phyloP scores from a whole-genome alignment of 2,329 filamentous ascomycete genomes.

The Zymoseptoria brevis region DNA sequence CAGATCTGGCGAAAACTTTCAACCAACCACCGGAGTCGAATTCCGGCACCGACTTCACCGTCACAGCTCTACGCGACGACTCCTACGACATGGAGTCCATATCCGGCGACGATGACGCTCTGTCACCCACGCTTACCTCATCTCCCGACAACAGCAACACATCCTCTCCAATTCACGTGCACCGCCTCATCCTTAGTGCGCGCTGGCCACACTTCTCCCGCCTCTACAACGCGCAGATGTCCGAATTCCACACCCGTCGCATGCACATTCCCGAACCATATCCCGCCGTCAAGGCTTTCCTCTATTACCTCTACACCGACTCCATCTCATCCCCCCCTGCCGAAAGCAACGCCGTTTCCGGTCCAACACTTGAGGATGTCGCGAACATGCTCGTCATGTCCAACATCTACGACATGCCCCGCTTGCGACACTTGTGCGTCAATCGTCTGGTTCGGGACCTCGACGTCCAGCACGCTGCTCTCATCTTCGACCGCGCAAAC shows the following conservation, averaged over 20 bases:
- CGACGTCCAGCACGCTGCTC: slow-evolving; percentile 87
- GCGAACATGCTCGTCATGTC: slow-evolving; percentile 94
- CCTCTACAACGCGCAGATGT: slow-evolving; percentile 89
- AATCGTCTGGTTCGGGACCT: slow-evolving; percentile 84
- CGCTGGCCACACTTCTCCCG: slow-evolving; percentile 96
- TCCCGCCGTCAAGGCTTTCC: slow-evolving; percentile 83
- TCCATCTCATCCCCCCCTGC: slow-evolving; percentile 52
- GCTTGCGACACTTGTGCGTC: slow-evolving; percentile 81
- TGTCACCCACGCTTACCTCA: slow-evolving; percentile 10
- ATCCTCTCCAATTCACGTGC: slow-evolving; percentile 83
- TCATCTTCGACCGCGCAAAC: slow-evolving; percentile 90
- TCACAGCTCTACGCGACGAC: slow-evolving; percentile 79
- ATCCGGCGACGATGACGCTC: slow-evolving; percentile 46
- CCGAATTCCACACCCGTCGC: slow-evolving; percentile 90
- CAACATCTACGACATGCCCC: slow-evolving; percentile 95
- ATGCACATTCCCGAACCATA: slow-evolving; percentile 98
- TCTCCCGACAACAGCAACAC: slow-evolving; percentile 36
- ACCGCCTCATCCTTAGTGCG: slow-evolving; percentile 86
- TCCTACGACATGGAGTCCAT: slow-evolving; percentile 49
- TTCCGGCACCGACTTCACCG: slow-evolving; percentile 81
- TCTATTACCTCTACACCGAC: slow-evolving; percentile 96
- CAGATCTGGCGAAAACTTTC: slow-evolving; percentile 79
- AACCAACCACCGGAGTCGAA: slow-evolving; percentile 76
- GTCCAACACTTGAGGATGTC: slow-evolving; percentile 66
- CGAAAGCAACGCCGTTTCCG: slow-evolving; percentile 25